Percentiles rank a stretch among this genome's conserved stretches.
These are phyloP conservation scores for Ceratobasidium sp. DNA, from an alignment of 1,284 basidiomycete species.

Conservation along the genomic window DNA sequence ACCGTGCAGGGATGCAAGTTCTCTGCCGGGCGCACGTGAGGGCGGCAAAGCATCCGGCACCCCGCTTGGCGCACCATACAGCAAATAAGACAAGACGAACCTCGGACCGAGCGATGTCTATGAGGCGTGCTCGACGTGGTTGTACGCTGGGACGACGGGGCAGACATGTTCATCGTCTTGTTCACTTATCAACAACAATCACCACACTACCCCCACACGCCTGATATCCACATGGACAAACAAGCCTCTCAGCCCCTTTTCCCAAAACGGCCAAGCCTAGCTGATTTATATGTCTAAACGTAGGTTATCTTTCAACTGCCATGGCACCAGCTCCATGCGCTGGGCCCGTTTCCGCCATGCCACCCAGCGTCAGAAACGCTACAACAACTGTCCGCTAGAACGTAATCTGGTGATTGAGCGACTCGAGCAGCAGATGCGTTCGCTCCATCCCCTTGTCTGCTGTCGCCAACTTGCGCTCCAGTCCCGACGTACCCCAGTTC, in stretches of 20 bases:
- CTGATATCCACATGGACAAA: conserved; percentile 21
- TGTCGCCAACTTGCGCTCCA: neutral
- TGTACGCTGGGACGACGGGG: conserved; percentile 5
- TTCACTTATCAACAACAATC: conserved; percentile 32
- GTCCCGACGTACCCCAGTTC: neutral
- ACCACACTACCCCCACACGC: conserved; percentile 1
- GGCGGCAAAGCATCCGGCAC: neutral
- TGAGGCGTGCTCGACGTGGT: neutral
- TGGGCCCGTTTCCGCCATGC: neutral
- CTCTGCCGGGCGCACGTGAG: conserved; percentile 4
- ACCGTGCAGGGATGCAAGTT: neutral
- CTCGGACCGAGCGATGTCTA: conserved; percentile 8
- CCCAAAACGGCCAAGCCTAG: conserved; percentile 11
- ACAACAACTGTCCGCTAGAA: neutral
- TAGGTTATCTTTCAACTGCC: neutral
- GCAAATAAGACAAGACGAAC: neutral
- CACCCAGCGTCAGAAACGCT: neutral
- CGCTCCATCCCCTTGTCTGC: neutral
- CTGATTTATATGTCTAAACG: conserved; percentile 1
- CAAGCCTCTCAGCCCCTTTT: conserved; percentile 29
- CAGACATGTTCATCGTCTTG: conserved; percentile 27
- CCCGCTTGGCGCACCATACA: neutral
- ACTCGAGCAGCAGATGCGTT: neutral
- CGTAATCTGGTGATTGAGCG: neutral
- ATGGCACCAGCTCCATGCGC: neutral